A percentile compares a stretch with the other conserved stretches of the same genome.
phyloP scores from a whole-genome alignment of 2,329 filamentous ascomycete species.

The Zopfia rhizophila region DNA sequence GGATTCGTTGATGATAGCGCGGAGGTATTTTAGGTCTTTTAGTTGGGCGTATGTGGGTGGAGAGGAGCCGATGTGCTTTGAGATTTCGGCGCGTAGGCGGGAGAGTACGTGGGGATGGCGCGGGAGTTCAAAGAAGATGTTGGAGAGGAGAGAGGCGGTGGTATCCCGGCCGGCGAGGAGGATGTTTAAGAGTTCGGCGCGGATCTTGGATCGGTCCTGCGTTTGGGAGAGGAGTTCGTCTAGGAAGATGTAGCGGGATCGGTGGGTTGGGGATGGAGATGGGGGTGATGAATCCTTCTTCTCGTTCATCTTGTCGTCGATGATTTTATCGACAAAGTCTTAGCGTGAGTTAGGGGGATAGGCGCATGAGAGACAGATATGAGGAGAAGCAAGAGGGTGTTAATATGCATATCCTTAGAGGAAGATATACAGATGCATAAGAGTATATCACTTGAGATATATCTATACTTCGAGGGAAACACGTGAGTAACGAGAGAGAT shows the following conservation, averaged over 20 bases:
- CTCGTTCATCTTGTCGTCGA: slow-evolving; percentile 21
- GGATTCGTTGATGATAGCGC: slow-evolving; percentile 41
- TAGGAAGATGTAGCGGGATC: slow-evolving; percentile 40
- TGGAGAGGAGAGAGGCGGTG: slow-evolving; percentile 40
- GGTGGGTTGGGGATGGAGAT: neutral
- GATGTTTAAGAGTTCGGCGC: slow-evolving; percentile 45
- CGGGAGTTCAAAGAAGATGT: slow-evolving; percentile 49
- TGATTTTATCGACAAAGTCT: slow-evolving; percentile 28
- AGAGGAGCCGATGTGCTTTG: slow-evolving; percentile 57
- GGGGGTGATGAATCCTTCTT: neutral
- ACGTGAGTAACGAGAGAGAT: too few species aligned
- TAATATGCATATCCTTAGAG: too few species aligned
- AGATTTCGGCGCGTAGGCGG: slow-evolving; percentile 47
- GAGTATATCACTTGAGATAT: too few species aligned
- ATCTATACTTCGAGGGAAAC: too few species aligned
- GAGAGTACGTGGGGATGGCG: slow-evolving; percentile 46
- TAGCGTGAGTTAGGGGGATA: neutral
- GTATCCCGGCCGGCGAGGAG: slow-evolving; percentile 50
- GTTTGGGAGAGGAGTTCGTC: slow-evolving; percentile 32
- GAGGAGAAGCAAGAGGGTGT: too few species aligned
- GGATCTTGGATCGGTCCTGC: slow-evolving; percentile 28
- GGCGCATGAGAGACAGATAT: too few species aligned
- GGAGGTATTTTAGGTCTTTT: slow-evolving; percentile 43
- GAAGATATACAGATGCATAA: too few species aligned
- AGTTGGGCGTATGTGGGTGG: slow-evolving; percentile 38